phyloP scores from a whole-genome alignment of 2,329 filamentous ascomycete species.

The Fusarium transvaalense region DNA sequence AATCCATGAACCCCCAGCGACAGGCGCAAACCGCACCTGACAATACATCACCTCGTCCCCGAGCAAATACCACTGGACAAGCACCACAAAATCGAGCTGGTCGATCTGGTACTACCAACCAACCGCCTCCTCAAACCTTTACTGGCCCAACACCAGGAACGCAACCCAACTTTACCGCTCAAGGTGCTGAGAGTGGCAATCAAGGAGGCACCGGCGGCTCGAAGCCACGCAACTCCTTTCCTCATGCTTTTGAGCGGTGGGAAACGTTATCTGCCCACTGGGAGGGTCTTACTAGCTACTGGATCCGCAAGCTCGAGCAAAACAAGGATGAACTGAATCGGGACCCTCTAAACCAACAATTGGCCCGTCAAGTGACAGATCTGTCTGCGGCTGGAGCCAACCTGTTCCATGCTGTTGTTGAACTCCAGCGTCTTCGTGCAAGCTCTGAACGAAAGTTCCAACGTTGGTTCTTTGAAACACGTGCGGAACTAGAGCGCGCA shows the following conservation, averaged over 20 bases:
- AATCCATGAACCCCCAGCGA: slow-evolving; percentile 53
- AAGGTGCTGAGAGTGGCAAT: slow-evolving; percentile 34
- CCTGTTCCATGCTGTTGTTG: slow-evolving; percentile 96
- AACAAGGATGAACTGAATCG: slow-evolving; percentile 87
- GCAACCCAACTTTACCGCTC: slow-evolving; percentile 34
- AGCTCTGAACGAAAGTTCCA: slow-evolving; percentile 98
- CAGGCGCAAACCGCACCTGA: slow-evolving; percentile 48
- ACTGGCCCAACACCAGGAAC: slow-evolving; percentile 35
- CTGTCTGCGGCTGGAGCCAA: slow-evolving; percentile 98
- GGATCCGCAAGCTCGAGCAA: slow-evolving; percentile 92
- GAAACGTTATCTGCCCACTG: slow-evolving; percentile 96
- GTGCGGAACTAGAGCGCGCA: slow-evolving; percentile 85
- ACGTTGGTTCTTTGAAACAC: slow-evolving; percentile 97
- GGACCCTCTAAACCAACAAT: slow-evolving; percentile 86
- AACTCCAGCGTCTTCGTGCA: slow-evolving; percentile 91
- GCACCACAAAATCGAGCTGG: slow-evolving; percentile 37
- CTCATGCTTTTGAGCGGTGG: slow-evolving; percentile 98
- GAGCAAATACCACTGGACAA: slow-evolving; percentile 49
- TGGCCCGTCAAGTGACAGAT: slow-evolving; percentile 94
- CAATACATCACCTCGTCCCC: slow-evolving; percentile 44
- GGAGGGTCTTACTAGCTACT: slow-evolving; percentile 97
- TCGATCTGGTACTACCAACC: slow-evolving; percentile 34
- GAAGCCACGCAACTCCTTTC: slow-evolving; percentile 78
- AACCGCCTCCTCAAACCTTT: slow-evolving; percentile 41
- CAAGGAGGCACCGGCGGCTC: slow-evolving; percentile 41